A percentile compares a stretch with the other conserved stretches of the same genome.
Conservation (phyloP, 192 early-diverging fungal genomes). For the Coemansia sp. region DNA sequence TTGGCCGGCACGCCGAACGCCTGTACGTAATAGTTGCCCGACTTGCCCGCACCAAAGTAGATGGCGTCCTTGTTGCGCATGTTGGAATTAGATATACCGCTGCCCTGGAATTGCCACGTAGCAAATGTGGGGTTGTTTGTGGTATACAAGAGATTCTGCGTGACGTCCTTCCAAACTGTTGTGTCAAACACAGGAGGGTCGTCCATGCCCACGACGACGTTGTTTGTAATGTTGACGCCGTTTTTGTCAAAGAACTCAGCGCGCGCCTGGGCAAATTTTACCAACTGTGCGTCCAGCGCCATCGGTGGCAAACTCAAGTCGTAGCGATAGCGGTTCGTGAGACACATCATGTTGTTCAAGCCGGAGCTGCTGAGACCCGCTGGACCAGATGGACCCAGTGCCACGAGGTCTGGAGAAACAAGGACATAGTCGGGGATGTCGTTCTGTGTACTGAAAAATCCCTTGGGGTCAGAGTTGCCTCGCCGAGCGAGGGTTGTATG, state of each 20-base stretch:
- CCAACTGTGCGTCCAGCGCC: constrained; percentile 37
- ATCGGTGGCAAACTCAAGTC: constrained; percentile 20
- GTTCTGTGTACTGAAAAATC: background rate
- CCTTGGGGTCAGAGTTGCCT: constrained; percentile 2
- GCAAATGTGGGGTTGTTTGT: constrained; percentile 43
- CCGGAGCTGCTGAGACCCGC: constrained; percentile 20
- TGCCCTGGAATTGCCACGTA: constrained; percentile 36
- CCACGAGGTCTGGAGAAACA: constrained; percentile 48
- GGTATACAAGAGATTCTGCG: constrained; percentile 33
- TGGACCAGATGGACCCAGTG: constrained; percentile 28
- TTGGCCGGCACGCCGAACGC: constrained; percentile 32
- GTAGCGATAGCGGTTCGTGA: constrained; percentile 38
- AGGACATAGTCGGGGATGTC: constrained; percentile 45
- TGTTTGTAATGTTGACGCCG: constrained; percentile 8
- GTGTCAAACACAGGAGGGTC: constrained; percentile 22
- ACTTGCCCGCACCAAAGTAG: constrained; percentile 36
- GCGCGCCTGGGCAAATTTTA: constrained; percentile 40
- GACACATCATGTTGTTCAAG: constrained; percentile 46
- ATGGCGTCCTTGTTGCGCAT: constrained; percentile 5
- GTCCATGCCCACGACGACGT: constrained; percentile 2
- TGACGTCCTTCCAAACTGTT: constrained; percentile 30
- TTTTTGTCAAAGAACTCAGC: constrained; percentile 26
- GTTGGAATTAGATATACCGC: background rate
- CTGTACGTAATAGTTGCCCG: constrained; percentile 46
- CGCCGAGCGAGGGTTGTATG: background rate